Evolutionary conservation across 352 stramenopile genomes (phyloP), one percentile per base, ranked within the genome.

Genomic region (Phytopythium cucurbitacearum): DNA sequence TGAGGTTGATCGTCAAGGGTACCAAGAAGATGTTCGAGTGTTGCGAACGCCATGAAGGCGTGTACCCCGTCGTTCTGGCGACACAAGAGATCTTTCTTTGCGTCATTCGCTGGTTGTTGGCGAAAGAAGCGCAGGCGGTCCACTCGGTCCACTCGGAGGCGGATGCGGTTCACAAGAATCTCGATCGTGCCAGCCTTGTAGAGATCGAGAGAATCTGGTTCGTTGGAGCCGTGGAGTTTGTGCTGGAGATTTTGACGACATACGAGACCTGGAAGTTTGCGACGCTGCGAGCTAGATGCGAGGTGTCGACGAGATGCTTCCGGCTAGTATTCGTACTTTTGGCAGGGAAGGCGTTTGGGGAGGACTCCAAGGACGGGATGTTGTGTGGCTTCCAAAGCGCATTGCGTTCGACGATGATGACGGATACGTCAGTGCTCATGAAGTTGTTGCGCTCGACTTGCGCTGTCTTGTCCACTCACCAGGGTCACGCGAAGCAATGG

Each of bases 251-350:
- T 9, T 40, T 90, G 38, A 65, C 67, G 11, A 84, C 70, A 1
- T 66, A 87, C 42, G 76, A 90, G 45, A 83, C 65, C 43, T 90
- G 79, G 79, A 70, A 75, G 45, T 90, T 90, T 57, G 55, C 59
- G 36, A 55, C 56, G 5, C 60, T 67, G 2, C 42, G 36, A 9
- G 63, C 71, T 15, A 78, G 73, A 35, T 85, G 67, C 42, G 59
- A 80, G 47, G 40, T 87, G 12, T 59, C 62, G 4, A 68, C 87
- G 40, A 64, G 72, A 28, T 86, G 72, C 48, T 80, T 84, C 43
- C 76, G 72, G 11, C 48, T 86, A 9, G 56, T 87, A 5, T 76
- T 75, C 35, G 65, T 75, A 9, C 43, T 89, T 16, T 51, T 81
- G 21, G 53, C 71, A 11, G 67, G 75, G 5, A 59, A 57, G 4